Conservation (phyloP, 2,329 filamentous ascomycete genomes). For the Septoria petroselini region DNA sequence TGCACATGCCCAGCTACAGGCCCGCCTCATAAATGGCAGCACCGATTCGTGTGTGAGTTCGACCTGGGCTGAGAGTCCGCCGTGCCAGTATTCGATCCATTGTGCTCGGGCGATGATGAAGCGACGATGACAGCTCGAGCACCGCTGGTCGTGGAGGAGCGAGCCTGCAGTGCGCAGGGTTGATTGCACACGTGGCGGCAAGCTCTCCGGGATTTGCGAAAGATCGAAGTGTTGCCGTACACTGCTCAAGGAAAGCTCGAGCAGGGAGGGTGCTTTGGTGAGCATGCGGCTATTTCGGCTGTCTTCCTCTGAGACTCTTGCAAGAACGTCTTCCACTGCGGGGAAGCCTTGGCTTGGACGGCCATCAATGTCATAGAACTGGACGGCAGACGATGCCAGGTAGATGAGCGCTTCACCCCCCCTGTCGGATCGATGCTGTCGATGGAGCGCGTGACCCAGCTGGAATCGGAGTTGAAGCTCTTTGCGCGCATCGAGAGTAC, state of each 20-base stretch:
- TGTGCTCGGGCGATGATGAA: slow-evolving; percentile 37
- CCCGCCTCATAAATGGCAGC: slow-evolving; percentile 36
- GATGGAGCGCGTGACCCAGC: slow-evolving; percentile 26
- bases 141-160: slow-evolving; percentile 30
- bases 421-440: slow-evolving; percentile 19
- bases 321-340: background rate
- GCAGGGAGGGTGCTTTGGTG: slow-evolving; percentile 35
- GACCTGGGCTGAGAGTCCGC: slow-evolving; percentile 27
- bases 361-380: slow-evolving; percentile 36
- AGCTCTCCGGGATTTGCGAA: slow-evolving; percentile 25
- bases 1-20: slow-evolving; percentile 37
- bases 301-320: slow-evolving; percentile 3
- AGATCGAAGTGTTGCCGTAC: slow-evolving; percentile 29
- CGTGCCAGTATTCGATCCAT: slow-evolving; percentile 41
- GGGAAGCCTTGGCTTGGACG: background rate
- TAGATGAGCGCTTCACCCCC: slow-evolving; percentile 33
- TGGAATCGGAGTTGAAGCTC: slow-evolving; percentile 27
- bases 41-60: slow-evolving; percentile 32
- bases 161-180: slow-evolving; percentile 26
- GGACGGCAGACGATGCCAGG: slow-evolving; percentile 30
- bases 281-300: slow-evolving; percentile 5
- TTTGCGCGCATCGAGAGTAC: slow-evolving; percentile 16
- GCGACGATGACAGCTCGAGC: slow-evolving; percentile 33
- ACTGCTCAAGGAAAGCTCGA: slow-evolving; percentile 37
- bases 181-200: slow-evolving; percentile 26